Conservation (phyloP, 2,329 filamentous ascomycete genomes). For the Fusarium anguioides region DNA sequence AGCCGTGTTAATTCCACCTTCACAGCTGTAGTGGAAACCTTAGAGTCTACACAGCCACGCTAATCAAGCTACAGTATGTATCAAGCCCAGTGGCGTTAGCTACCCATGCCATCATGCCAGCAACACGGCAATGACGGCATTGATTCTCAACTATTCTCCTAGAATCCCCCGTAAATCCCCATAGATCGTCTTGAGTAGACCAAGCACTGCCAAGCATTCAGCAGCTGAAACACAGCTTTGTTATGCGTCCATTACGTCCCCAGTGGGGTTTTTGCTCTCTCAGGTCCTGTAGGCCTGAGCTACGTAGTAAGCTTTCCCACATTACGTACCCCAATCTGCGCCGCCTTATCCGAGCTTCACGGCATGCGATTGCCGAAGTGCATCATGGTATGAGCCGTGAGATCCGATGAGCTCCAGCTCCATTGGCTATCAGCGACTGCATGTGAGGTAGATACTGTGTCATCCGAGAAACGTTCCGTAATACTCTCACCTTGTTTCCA, state of each 20-base stretch:
- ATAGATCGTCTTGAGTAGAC: neutral
- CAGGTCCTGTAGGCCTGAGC: too few relatives aligned
- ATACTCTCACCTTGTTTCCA: neutral
- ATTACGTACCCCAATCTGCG: slow-evolving; percentile 17
- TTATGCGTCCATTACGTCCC: neutral
- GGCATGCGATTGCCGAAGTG: slow-evolving; percentile 30
- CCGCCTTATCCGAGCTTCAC: slow-evolving; percentile 34
- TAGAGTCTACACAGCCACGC: too few relatives aligned
- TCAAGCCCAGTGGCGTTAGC: neutral
- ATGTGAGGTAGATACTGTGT: neutral
- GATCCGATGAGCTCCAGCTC: slow-evolving; percentile 20
- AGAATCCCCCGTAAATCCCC: neutral
- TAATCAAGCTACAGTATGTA: too few relatives aligned
- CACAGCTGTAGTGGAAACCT: neutral
- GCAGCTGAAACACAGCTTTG: neutral
- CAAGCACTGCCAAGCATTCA: neutral
- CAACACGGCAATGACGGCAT: slow-evolving; percentile 14
- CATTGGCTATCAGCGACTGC: neutral
- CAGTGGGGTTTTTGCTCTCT: slow-evolving; percentile 28
- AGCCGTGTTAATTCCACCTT: neutral
- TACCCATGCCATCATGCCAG: neutral
- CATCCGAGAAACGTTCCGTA: slow-evolving; percentile 5
- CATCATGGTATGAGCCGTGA: slow-evolving; percentile 31
- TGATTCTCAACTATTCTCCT: neutral
- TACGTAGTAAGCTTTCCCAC: neutral